These are phyloP conservation scores for Pestalotiopsis sp. DNA, from an alignment of 2,329 filamentous ascomycete species.

Conservation along the genomic window DNA sequence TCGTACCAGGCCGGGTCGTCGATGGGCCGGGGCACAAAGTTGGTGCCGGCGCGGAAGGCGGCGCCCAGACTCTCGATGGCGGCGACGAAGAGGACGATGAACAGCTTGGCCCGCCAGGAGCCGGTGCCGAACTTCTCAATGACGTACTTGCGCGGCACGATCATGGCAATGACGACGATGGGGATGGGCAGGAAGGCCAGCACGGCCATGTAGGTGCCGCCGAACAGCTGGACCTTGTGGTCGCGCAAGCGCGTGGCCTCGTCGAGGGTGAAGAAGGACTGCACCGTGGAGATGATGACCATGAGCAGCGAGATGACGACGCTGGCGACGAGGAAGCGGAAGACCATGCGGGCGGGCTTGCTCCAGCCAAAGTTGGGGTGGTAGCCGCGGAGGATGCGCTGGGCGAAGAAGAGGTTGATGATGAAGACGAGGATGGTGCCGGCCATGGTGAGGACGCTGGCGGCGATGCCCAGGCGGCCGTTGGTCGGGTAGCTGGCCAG, in stretches of 20 bases:
- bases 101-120: constrained; percentile 53
- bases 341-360: constrained; percentile 24
- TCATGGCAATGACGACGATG: constrained; percentile 1
- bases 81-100: constrained; percentile 51
- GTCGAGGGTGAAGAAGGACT: constrained; percentile 30
- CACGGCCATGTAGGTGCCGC: constrained; percentile 31
- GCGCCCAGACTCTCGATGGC: constrained; percentile 58
- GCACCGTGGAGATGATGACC: constrained; percentile 32
- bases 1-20: constrained; percentile 58
- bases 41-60: constrained; percentile 56
- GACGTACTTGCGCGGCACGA: constrained; percentile 31
- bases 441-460: constrained; percentile 38
- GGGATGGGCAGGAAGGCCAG: constrained; percentile 38
- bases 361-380: constrained; percentile 40
- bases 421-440: constrained; percentile 38
- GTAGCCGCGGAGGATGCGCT: constrained; percentile 39
- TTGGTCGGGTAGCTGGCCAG: constrained; percentile 32
- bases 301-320: constrained; percentile 31
- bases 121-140: constrained; percentile 58
- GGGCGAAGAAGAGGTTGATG: constrained; percentile 41
- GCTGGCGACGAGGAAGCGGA: constrained; percentile 30
- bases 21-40: constrained; percentile 43
- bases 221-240: constrained; percentile 29
- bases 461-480: constrained; percentile 34
- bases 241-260: constrained; percentile 18